Conservation (phyloP, 371 early-diverging fungal genomes). For the Mucor lusitanicus region DNA sequence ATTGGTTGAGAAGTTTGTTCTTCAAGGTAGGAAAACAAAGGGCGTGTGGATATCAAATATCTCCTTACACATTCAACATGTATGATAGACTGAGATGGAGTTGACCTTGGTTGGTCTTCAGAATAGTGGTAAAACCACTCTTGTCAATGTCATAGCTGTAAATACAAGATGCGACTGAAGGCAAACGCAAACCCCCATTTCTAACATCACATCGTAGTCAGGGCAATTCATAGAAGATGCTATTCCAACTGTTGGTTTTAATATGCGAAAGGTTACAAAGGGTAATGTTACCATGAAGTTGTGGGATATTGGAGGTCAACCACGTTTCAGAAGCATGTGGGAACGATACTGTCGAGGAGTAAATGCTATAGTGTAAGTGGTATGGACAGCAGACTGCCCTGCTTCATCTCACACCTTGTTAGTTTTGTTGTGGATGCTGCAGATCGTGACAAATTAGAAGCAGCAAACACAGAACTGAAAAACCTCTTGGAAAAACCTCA, state of each 20-base stretch:
- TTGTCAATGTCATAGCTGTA: slow-evolving; percentile 97
- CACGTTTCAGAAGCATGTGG: slow-evolving; percentile 97
- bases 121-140: slow-evolving; percentile 97
- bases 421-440: slow-evolving; percentile 97
- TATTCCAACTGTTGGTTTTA: slow-evolving; percentile 98
- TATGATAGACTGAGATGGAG: slow-evolving; percentile 88
- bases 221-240: slow-evolving; percentile 95
- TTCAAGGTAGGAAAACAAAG: slow-evolving; percentile 70
- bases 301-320: slow-evolving; percentile 99
- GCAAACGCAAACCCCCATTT: not conserved
- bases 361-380: slow-evolving; percentile 93
- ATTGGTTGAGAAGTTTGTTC: slow-evolving; percentile 93
- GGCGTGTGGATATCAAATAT: not conserved
- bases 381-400: not conserved
- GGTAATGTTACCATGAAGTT: slow-evolving; percentile 96
- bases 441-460: slow-evolving; percentile 89
- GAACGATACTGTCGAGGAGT: slow-evolving; percentile 95
- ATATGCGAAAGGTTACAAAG: slow-evolving; percentile 95
- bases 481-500: slow-evolving; percentile 90
- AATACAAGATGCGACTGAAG: slow-evolving; percentile 25
- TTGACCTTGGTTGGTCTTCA: slow-evolving; percentile 97
- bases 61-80: not conserved
- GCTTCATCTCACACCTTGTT: not conserved
- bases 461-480: slow-evolving; percentile 91
- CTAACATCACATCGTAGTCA: slow-evolving; percentile 51